phyloP scores from a whole-genome alignment of 1,284 basidiomycete species.

The Afroboletus lepidellus region DNA sequence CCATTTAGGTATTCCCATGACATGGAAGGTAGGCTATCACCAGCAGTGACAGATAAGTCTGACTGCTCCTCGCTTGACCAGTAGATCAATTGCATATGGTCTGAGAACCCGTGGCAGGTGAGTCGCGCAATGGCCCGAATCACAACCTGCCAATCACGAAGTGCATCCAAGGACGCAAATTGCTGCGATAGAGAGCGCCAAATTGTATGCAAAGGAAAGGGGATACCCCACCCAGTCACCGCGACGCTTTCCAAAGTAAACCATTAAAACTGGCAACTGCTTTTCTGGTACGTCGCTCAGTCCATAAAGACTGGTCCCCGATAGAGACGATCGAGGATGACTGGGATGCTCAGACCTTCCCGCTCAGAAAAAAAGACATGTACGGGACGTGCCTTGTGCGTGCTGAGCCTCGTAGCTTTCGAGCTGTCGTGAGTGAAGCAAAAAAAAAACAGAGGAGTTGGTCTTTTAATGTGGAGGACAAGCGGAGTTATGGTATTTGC shows the following conservation, averaged over 20 bases:
- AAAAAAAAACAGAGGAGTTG: neutral
- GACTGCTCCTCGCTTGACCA: conserved; percentile 4
- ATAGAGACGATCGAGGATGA: conserved; percentile 52
- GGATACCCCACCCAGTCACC: conserved; percentile 32
- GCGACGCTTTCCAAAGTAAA: conserved; percentile 35
- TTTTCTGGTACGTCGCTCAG: conserved; percentile 54
- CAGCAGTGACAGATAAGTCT: neutral
- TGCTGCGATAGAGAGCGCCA: conserved; percentile 23
- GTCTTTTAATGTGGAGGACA: conserved; percentile 8
- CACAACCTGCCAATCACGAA: conserved; percentile 7
- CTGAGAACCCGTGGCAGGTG: conserved; percentile 2
- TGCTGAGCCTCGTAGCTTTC: conserved; percentile 55
- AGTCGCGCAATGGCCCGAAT: neutral
- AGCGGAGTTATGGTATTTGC: conserved; percentile 23
- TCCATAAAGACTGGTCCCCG: conserved; percentile 46
- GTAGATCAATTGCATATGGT: neutral
- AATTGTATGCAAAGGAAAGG: neutral
- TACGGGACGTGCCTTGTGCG: conserved; percentile 36
- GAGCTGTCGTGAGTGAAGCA: conserved; percentile 36
- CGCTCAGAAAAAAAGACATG: conserved; percentile 45
- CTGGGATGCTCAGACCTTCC: conserved; percentile 62
- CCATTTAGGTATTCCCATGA: conserved; percentile 2
- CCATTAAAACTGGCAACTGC: conserved; percentile 25
- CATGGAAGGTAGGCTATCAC: neutral
- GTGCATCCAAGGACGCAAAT: conserved; percentile 18